Conservation (phyloP, 192 early-diverging fungal genomes). For the Podila horticola region DNA sequence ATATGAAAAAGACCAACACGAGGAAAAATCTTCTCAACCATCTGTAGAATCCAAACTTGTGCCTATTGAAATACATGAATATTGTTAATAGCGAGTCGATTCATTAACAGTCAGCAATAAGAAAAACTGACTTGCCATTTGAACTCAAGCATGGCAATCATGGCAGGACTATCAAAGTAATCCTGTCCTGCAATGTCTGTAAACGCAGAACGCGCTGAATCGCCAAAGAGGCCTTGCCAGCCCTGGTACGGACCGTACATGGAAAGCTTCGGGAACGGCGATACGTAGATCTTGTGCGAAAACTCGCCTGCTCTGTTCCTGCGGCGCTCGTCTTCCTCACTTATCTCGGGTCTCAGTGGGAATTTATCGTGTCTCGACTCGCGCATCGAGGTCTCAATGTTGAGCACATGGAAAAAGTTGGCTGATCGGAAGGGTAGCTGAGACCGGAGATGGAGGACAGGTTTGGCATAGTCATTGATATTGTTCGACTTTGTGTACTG, state of each 20-base stretch:
- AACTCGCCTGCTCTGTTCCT: slow-evolving; percentile 8
- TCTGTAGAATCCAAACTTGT: slow-evolving; percentile 37
- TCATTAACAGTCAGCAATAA: no score
- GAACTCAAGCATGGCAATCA: slow-evolving; percentile 41
- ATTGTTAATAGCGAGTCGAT: no score
- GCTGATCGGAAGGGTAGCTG: slow-evolving; percentile 36
- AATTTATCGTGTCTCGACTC: slow-evolving; percentile 16
- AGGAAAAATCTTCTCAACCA: slow-evolving; percentile 27
- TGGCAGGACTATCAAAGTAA: slow-evolving; percentile 49
- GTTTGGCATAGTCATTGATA: slow-evolving; percentile 40
- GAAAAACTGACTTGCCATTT: slow-evolving; percentile 29
- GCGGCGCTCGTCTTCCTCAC: slow-evolving; percentile 12
- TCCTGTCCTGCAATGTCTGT: slow-evolving; percentile 47
- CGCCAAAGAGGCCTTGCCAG: slow-evolving; percentile 4
- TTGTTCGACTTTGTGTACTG: slow-evolving; percentile 33
- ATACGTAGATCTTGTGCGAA: slow-evolving; percentile 43
- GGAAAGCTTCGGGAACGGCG: slow-evolving; percentile 48
- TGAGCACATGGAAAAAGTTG: slow-evolving; percentile 14
- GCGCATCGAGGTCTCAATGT: slow-evolving; percentile 22
- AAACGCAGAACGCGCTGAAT: slow-evolving; percentile 28
- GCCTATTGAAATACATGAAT: slow-evolving; percentile 18
- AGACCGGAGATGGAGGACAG: slow-evolving; percentile 38
- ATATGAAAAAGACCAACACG: slow-evolving; percentile 24
- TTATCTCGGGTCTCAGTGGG: slow-evolving; percentile 9
- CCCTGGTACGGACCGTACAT: slow-evolving; percentile 43